These are phyloP conservation scores for Phaeomoniella chlamydospora DNA, from an alignment of 2,329 filamentous ascomycete species.

Conservation along the genomic window DNA sequence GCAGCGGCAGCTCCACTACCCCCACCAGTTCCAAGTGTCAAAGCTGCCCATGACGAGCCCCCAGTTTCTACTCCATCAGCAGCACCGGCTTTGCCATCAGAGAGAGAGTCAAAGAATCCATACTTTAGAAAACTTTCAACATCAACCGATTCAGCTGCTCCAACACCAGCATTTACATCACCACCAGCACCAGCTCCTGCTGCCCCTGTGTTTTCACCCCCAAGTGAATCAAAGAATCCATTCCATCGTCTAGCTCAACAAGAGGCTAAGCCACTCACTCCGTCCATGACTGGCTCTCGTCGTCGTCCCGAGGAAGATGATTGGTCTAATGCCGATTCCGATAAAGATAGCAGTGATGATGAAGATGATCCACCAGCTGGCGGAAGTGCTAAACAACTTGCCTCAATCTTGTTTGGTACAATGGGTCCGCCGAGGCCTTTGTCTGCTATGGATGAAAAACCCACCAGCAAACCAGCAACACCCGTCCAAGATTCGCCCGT, in stretches of 20 bases:
- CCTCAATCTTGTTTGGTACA: constrained; percentile 88
- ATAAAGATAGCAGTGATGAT: constrained; percentile 54
- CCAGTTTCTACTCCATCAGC: constrained; percentile 29
- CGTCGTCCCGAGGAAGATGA: constrained; percentile 55
- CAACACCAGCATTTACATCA: constrained; percentile 21
- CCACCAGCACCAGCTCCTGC: constrained; percentile 21
- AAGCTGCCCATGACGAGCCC: constrained; percentile 25
- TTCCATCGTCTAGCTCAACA: constrained; percentile 70
- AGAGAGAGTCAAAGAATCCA: constrained; percentile 79
- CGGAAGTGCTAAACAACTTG: constrained; percentile 76
- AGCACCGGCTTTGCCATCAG: constrained; percentile 38
- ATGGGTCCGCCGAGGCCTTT: constrained; percentile 88
- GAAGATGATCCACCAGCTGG: constrained; percentile 65
- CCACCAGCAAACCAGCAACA: constrained; percentile 27
- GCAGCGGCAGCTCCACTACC: constrained; percentile 14
- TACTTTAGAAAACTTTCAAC: constrained; percentile 85
- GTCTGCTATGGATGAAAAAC: constrained; percentile 64
- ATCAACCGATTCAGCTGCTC: constrained; percentile 38
- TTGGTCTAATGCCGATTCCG: constrained; percentile 69
- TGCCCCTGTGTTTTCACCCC: constrained; percentile 21
- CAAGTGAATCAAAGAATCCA: constrained; percentile 67
- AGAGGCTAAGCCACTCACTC: constrained; percentile 34
- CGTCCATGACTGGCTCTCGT: constrained; percentile 34
- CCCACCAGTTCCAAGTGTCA: constrained; percentile 28
- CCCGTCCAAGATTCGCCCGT: constrained; percentile 26